Evolutionary conservation across 106 monocot species (phyloP).

Genomic region (Platanthera zijinensis): DNA sequence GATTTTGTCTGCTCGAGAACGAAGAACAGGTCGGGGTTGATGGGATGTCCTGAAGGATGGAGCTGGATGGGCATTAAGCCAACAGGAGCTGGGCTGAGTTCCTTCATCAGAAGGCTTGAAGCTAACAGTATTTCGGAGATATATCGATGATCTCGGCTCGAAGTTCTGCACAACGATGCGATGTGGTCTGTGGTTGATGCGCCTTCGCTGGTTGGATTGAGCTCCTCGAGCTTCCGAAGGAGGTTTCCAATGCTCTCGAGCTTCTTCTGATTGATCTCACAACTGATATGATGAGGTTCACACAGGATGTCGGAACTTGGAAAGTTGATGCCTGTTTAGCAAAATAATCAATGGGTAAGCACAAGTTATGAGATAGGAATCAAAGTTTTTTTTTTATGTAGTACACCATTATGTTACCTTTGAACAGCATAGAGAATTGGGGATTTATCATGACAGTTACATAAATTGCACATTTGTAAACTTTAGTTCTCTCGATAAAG

Average conservation of each 20-base stretch:
- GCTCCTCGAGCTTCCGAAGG: slow-evolving; percentile 41
- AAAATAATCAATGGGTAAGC: neutral
- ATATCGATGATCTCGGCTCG: slow-evolving; percentile 44
- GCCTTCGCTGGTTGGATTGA: slow-evolving; percentile 17
- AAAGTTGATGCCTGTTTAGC: slow-evolving; percentile 10
- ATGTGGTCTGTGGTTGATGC: slow-evolving; percentile 23
- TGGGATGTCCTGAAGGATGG: slow-evolving; percentile 32
- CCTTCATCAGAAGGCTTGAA: slow-evolving; percentile 40
- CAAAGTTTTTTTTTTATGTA: too few species aligned
- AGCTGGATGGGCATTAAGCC: slow-evolving; percentile 18
- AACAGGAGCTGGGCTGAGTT: neutral
- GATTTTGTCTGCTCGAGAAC: slow-evolving; percentile 46
- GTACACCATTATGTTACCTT: too few species aligned
- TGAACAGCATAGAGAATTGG: too few species aligned
- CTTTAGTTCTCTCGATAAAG: too few species aligned
- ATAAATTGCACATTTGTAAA: too few species aligned
- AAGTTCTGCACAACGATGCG: slow-evolving; percentile 32
- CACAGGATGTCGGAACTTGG: neutral
- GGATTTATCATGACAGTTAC: too few species aligned
- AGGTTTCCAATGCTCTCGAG: slow-evolving; percentile 37
- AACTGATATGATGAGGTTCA: neutral
- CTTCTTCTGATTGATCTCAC: slow-evolving; percentile 34
- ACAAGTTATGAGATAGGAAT: neutral
- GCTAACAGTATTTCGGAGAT: slow-evolving; percentile 52
- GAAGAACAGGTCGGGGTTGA: slow-evolving; percentile 58